phyloP scores from a whole-genome alignment of 2,329 filamentous ascomycete species.

The Exophiala sideris region DNA sequence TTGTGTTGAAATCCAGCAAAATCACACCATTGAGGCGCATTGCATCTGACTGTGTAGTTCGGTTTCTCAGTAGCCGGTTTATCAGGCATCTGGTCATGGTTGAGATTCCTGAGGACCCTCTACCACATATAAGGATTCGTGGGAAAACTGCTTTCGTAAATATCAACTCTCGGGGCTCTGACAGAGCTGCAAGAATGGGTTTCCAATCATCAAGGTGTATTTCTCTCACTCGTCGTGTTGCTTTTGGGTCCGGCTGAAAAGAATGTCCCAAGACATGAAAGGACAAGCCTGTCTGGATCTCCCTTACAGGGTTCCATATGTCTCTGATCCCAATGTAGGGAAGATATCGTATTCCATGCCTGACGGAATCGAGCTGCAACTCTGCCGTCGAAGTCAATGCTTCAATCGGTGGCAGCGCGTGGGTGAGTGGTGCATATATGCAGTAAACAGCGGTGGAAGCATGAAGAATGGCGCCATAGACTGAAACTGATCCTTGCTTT shows the following conservation, averaged over 20 bases:
- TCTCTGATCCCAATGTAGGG: constrained; percentile 10
- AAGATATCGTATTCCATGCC: constrained; percentile 13
- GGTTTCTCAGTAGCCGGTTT: constrained; percentile 51
- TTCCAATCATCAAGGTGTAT: constrained; percentile 14
- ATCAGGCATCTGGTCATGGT: constrained; percentile 55
- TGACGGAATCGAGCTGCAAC: constrained; percentile 17
- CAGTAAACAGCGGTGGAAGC: constrained; percentile 43
- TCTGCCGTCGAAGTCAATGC: constrained; percentile 19
- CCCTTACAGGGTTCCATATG: constrained; percentile 11
- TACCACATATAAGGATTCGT: constrained; percentile 51
- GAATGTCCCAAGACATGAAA: constrained; percentile 23
- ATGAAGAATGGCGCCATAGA: constrained; percentile 58
- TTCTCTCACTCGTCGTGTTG: constrained; percentile 11
- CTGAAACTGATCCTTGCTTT: constrained; percentile 52
- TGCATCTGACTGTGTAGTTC: neutral
- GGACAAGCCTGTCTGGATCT: constrained; percentile 1
- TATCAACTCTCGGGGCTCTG: neutral
- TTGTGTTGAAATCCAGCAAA: constrained; percentile 59
- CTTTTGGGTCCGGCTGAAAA: constrained; percentile 16
- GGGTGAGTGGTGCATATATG: constrained; percentile 55
- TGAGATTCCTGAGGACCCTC: constrained; percentile 58
- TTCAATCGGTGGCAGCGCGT: constrained; percentile 54
- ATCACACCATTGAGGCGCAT: constrained; percentile 41
- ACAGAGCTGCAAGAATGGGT: neutral
- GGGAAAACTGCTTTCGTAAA: neutral